phyloP scores from a whole-genome alignment of 1,139 yeast genomes.

The Sugiyamaella grinbergsii region DNA sequence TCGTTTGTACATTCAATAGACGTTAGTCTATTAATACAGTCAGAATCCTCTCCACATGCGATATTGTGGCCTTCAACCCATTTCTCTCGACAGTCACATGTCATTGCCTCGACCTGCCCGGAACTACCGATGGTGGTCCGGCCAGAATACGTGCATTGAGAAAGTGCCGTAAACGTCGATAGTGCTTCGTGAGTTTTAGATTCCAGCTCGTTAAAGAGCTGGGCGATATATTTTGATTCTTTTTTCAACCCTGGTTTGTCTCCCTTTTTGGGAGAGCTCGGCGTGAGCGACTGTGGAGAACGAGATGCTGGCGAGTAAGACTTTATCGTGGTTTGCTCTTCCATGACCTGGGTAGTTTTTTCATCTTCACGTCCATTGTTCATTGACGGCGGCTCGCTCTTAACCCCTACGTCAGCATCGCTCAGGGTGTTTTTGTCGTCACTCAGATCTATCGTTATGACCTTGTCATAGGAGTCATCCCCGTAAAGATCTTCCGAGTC shows the following conservation, averaged over 20 bases:
- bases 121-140: constrained; percentile 62
- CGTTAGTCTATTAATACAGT: constrained; percentile 89
- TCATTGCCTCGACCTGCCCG: constrained; percentile 75
- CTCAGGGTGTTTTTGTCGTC: neutral
- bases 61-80: constrained; percentile 53
- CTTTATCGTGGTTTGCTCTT: too few relatives aligned
- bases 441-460: neutral
- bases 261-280: neutral
- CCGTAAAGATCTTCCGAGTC: constrained; percentile 16
- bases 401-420: too few relatives aligned
- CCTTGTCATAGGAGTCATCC: too few relatives aligned
- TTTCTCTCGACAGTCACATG: constrained; percentile 78
- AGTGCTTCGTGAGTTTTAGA: constrained; percentile 57
- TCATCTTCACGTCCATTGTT: too few relatives aligned
- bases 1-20: constrained; percentile 86
- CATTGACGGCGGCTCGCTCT: too few relatives aligned
- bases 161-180: constrained; percentile 55
- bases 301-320: too few relatives aligned
- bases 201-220: constrained; percentile 13
- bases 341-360: too few relatives aligned
- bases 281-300: neutral
- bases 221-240: neutral
- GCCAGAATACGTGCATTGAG: constrained; percentile 61
- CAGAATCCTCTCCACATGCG: constrained; percentile 86
- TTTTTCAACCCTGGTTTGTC: neutral